Conservation (phyloP, 176 grass and related monocot genomes). For the Triticum turgidum region DNA sequence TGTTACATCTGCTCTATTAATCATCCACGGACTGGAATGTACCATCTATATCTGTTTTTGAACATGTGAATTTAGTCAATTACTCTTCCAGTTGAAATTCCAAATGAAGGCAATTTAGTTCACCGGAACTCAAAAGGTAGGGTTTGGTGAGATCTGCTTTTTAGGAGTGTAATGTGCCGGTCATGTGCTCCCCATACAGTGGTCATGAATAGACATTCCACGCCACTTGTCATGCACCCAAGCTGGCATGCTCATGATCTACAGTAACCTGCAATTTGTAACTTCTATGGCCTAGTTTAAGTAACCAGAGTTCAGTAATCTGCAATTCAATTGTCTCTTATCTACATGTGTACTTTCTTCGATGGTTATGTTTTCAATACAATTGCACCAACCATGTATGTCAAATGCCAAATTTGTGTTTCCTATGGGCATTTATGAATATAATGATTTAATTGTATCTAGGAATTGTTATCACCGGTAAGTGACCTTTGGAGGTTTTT, state of each 20-base stretch:
- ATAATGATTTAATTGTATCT: conserved; percentile 29
- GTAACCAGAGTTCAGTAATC: not conserved
- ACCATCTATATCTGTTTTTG: conserved; percentile 3
- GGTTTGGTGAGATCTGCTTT: not conserved
- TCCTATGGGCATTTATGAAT: not conserved
- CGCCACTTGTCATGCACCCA: not conserved
- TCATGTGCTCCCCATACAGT: not conserved
- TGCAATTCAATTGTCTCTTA: not conserved
- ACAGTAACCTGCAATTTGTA: not conserved
- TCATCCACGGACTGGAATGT: not conserved
- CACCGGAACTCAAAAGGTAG: not conserved
- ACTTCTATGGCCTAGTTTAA: not conserved
- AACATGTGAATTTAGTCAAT: not conserved
- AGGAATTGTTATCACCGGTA: conserved; percentile 79
- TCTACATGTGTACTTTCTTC: not conserved
- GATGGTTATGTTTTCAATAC: not conserved
- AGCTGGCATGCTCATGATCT: not conserved
- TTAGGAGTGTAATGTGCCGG: not conserved
- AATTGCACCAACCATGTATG: not conserved
- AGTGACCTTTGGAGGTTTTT: conserved; percentile 69
- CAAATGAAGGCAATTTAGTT: not conserved
- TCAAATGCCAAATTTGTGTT: not conserved
- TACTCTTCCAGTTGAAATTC: not conserved
- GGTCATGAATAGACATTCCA: not conserved
- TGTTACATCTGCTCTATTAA: not conserved